Base-by-base conservation (phyloP, 305 asterid species). In the Nicotiana rustica region DNA sequence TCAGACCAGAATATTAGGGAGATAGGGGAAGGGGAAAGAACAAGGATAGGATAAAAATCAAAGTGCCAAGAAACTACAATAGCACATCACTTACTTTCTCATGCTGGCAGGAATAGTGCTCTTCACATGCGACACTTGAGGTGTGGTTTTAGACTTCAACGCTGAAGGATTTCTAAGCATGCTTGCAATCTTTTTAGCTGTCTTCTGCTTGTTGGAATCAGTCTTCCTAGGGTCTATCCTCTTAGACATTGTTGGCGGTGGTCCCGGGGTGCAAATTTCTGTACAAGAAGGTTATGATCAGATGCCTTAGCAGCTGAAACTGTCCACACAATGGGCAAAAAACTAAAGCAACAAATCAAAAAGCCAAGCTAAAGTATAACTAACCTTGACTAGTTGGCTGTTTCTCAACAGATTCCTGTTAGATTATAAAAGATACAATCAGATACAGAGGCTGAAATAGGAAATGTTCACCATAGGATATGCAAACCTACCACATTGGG, bases 221-320 rank as follows among this genome's bases (percentile, higher is more conserved):
- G 69, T 86, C 66, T 78, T 89, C 83, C 67, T 79, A 60, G 82
- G 47, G 17, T 83, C 73, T 29, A 59, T 67, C 82, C 52, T 78
- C 36, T 61, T 71, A 64, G 82, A 65, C 64, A 64, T 78, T 31
- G 79, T 88, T 73, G 55, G 86, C 15, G 92, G 92, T 77, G 90
- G 94, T 77, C 89, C 93, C 47, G 99, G 97, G 67, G 98, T 94
- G 86, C 94, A 90, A 83, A 86, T 84, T 64, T 87, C 97, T 52
- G 84, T 13, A 29, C 29, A 80, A 66, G 60, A 66, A 66, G 64
- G 64, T 14, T 25, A 89, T 69, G 31, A 55, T 82, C 62, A 86
- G 83, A 80, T 81, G 44, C 14, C 56, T 12, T 19, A 7, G 68
- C 47, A 25, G 56, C 15, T 38, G n/a, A 36, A 55, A 73, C 13